Conservation (phyloP, 2,329 filamentous ascomycete species). For the Beauveria rudraprayagi region DNA sequence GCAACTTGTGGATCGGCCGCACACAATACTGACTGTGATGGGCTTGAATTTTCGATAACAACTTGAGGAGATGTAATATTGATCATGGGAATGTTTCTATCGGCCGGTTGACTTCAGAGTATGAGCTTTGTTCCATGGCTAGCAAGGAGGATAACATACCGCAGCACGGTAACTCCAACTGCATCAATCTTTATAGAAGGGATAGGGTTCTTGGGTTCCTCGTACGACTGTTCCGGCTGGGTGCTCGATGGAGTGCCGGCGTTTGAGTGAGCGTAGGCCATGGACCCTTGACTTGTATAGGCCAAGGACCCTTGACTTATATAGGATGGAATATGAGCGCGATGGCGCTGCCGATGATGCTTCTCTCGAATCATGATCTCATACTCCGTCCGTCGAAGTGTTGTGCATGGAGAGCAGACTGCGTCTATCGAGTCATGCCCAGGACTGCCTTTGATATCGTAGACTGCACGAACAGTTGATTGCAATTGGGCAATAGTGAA, state of each 20-base stretch:
- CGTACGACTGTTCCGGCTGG: neutral
- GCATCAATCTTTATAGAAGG: neutral
- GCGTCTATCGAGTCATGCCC: slow-evolving; percentile 18
- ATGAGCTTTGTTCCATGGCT: neutral
- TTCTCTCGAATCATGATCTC: slow-evolving; percentile 26
- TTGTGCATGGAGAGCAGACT: slow-evolving; percentile 22
- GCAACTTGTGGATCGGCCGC: slow-evolving; percentile 1
- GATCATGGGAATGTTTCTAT: neutral
- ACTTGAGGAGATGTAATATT: slow-evolving; percentile 5
- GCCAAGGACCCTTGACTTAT: neutral
- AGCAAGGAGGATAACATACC: neutral
- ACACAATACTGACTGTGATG: neutral
- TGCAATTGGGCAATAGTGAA: slow-evolving; percentile 23
- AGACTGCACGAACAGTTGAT: slow-evolving; percentile 23
- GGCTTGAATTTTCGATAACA: neutral
- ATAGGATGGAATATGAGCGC: neutral
- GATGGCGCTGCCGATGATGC: slow-evolving; percentile 6
- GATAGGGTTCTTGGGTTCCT: neutral
- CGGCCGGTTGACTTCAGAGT: neutral
- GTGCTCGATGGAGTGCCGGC: neutral
- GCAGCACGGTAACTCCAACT: neutral
- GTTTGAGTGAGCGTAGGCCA: neutral
- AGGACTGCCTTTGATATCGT: slow-evolving; percentile 22
- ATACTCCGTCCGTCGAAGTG: slow-evolving; percentile 23
- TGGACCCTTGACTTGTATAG: neutral